Conservation (phyloP, 164 flowering plant species). For the Houttuynia cordata region DNA sequence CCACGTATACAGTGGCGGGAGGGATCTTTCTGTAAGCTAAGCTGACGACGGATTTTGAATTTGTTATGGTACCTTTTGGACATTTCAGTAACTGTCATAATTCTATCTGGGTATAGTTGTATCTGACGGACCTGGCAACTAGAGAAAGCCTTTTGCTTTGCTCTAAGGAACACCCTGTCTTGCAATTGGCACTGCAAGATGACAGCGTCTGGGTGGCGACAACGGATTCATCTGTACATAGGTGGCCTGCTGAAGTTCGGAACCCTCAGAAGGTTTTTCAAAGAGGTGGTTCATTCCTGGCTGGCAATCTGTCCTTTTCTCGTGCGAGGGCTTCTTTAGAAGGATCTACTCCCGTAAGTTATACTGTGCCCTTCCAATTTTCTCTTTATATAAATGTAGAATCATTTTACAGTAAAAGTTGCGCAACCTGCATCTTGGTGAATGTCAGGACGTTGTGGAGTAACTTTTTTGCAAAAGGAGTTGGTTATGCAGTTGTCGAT, state of each 20-base stretch:
- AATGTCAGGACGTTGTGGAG: too few relatives aligned
- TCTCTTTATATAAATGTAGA: too few relatives aligned
- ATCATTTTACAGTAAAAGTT: too few relatives aligned
- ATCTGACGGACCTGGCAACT: slow-evolving; percentile 87
- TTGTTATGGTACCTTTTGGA: background rate
- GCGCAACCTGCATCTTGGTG: too few relatives aligned
- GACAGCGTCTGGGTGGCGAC: slow-evolving; percentile 89
- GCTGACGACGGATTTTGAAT: background rate
- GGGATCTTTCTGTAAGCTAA: slow-evolving; percentile 78
- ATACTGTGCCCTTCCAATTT: background rate
- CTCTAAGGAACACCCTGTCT: slow-evolving; percentile 74
- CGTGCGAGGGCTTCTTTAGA: slow-evolving; percentile 83
- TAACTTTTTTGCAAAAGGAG: too few relatives aligned
- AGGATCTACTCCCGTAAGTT: slow-evolving; percentile 75
- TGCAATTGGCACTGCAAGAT: slow-evolving; percentile 72
- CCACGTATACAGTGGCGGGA: slow-evolving; percentile 98
- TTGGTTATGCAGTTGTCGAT: too few relatives aligned
- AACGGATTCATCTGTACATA: slow-evolving; percentile 78
- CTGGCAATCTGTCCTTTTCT: slow-evolving; percentile 87
- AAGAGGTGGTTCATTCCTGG: slow-evolving; percentile 85
- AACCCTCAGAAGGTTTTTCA: slow-evolving; percentile 70
- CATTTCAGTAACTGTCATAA: background rate
- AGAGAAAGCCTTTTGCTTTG: slow-evolving; percentile 93
- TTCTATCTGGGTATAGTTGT: slow-evolving; percentile 34
- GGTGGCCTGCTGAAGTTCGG: slow-evolving; percentile 77